These are phyloP conservation scores for Prunus kanzakura DNA, from an alignment of 306 rosid species.

Conservation along the genomic window DNA sequence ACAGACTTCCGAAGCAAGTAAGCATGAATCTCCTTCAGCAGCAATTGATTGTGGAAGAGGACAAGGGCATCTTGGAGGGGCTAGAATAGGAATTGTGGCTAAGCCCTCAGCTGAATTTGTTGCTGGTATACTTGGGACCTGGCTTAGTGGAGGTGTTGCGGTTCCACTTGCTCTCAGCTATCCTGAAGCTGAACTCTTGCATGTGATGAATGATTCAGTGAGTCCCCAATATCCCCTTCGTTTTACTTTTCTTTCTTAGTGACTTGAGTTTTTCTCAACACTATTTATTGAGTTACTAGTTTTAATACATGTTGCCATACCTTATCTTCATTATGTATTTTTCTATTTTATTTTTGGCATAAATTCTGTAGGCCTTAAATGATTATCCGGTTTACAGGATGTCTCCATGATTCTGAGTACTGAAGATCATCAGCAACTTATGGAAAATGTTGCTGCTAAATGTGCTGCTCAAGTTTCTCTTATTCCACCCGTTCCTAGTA, in stretches of 20 bases:
- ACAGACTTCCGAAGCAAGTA: constrained; percentile 13
- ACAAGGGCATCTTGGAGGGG: constrained; percentile 67
- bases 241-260: background rate
- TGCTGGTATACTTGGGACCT: constrained; percentile 82
- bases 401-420: constrained; percentile 79
- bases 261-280: background rate
- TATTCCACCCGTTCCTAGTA: constrained; percentile 62
- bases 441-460: constrained; percentile 77
- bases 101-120: constrained; percentile 94
- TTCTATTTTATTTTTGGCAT: constrained; percentile 2
- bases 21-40: background rate
- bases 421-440: constrained; percentile 66
- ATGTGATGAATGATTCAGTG: constrained; percentile 78
- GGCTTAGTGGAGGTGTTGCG: constrained; percentile 95
- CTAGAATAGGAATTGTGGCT: constrained; percentile 88
- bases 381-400: constrained; percentile 47
- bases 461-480: constrained; percentile 59
- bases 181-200: constrained; percentile 86
- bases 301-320: constrained; percentile 1
- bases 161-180: constrained; percentile 93
- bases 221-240: constrained; percentile 15
- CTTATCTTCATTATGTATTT: constrained; percentile 2
- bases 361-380: background rate
- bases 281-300: background rate
- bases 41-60: constrained; percentile 25